Evolutionary conservation across 768 basidiomycete species (phyloP), one percentile per base, ranked within the genome.

Genomic region (Lactarius evosmus): DNA sequence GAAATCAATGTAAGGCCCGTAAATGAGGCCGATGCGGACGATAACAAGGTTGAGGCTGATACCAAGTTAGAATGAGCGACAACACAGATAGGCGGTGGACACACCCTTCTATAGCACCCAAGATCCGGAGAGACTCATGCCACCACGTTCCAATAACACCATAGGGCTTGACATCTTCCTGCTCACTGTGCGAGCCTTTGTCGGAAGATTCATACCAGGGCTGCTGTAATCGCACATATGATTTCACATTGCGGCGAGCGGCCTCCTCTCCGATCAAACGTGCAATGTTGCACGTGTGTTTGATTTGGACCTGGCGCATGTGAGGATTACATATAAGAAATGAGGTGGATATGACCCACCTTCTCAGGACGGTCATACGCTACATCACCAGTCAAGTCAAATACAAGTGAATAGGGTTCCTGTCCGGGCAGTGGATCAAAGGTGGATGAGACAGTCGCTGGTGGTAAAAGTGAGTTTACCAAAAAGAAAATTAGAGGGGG

Each of bases 361-460:
- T 85, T 77, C 73, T 92, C 90, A 33, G 84, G 82, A 53, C 91
- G 83, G 74, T 92, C 90, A 69, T 82, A 82, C 60, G 83, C 82
- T 61, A 90, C 78, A 74, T 94, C 92, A 49, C 93, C 93, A 3
- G 89, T 88, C 68, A 88, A 84, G 77, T 95, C 93, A 73, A 93
- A 93, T 25, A 94, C 88, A 74, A 89, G 88, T 62, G 86, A 80
- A 74, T 87, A 95, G 4, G 86, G 79, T n/a, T 80, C 74, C 67
- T 83, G 77, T 58, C 88, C 90, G 64, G 83, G 82, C 1, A 86
- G 83, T 9, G 90, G 87, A 62, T 89, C 87, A 67, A 91, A 94
- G 34, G 79, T 79, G 22, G 85, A 78, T 44, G 83, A 76, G 57
- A 95, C 85, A 25, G 83, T 84, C 40, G 84, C 91, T 93, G 65